A percentile compares a stretch with the other conserved stretches of the same genome.
These are phyloP conservation scores for Eucalyptus regnans DNA, from an alignment of 345 rosid species.

Conservation along the genomic window DNA sequence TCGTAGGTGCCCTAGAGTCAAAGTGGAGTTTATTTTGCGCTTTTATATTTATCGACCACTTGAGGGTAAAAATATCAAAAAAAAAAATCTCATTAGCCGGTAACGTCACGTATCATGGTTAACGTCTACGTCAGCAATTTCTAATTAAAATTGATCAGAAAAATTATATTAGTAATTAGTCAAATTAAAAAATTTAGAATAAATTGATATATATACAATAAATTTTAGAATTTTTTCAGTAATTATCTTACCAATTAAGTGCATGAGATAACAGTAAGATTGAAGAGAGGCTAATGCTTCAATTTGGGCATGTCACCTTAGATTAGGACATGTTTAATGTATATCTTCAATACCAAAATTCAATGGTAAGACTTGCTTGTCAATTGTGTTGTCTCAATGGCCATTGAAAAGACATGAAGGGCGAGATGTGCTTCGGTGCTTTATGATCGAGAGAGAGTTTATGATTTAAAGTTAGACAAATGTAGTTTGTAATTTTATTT, in stretches of 20 bases:
- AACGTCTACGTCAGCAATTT: fast-evolving
- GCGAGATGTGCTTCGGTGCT: background rate
- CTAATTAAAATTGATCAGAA: fast-evolving
- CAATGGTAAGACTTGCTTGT: background rate
- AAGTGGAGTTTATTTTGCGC: background rate
- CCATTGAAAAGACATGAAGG: background rate
- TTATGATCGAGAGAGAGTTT: background rate
- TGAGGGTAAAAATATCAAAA: background rate
- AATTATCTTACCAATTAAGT: background rate
- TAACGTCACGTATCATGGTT: fast-evolving
- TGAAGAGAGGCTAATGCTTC: background rate
- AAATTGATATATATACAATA: fast-evolving
- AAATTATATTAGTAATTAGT: background rate
- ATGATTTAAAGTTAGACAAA: background rate
- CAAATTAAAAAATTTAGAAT: fast-evolving
- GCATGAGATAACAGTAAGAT: background rate
- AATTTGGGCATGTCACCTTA: background rate
- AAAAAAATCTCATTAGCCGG: fast-evolving
- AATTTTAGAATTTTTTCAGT: fast-evolving
- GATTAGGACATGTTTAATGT: background rate
- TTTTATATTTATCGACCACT: background rate
- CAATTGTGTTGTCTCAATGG: background rate
- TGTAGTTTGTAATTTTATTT: background rate
- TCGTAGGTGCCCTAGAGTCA: background rate
- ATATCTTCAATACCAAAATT: background rate